Evolutionary conservation across 306 rosid genomes (phyloP), one percentile per base, ranked within the genome.

Genomic region (Medicago ruthenica): DNA sequence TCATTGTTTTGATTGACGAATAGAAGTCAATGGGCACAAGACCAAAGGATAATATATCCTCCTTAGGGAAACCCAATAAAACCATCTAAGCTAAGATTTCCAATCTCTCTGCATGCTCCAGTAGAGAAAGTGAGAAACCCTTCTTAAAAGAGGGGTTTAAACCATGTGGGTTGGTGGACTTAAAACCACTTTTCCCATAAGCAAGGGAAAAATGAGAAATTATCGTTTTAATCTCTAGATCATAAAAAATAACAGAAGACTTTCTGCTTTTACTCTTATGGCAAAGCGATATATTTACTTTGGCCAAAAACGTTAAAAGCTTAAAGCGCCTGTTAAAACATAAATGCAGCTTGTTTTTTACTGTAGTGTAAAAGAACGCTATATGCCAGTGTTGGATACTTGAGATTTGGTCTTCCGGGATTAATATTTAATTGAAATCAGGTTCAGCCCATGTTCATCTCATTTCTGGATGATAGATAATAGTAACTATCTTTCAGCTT

Each of bases 331-430:
- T 47, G 15, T 40, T 27, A 41, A 54, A 22, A 54, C 66, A 34
- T 41, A 41, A 60, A 27, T 21, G 58, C 65, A 8, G 27, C 57
- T 67, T 54, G 42, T 67, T 76, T 53, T 40, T 22, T 47, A 42
- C 60, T 17, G 44, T 50, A 44, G 70, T 51, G 31, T 45, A 45
- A 68, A 41, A 67, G 48, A 48, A n/a, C n/a, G n/a, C 70, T 68
- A 45, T 40, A 58, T 69, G 41, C 37, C 9, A 0, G 63, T 20
- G 24, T 59, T 20, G 64, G 55, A 48, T 62, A n/a, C 73, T 70
- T 60, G 81, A 34, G 63, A 45, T 70, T 70, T 58, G 24, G 11
- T 79, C 71, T 71, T 16, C 48, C 18, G 41, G 69, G 78, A 16
- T 69, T 67, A 36, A 11, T 51, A 50, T 62, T 40, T 57, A 72